These are phyloP conservation scores for Capronia americana DNA, from an alignment of 2,329 filamentous ascomycete genomes.

Conservation along the genomic window DNA sequence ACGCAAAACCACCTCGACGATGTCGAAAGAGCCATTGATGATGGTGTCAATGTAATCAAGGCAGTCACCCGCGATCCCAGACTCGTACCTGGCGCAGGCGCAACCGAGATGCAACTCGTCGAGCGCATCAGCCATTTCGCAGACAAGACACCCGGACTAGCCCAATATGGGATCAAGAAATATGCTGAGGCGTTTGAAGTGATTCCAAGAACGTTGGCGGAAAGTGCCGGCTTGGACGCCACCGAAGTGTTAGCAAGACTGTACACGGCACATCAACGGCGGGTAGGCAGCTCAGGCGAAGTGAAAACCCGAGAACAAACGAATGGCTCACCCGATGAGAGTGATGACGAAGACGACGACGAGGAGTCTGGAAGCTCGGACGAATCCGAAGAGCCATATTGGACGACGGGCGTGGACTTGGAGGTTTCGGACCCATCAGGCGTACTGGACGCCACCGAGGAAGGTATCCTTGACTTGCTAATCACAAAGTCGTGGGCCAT, in stretches of 20 bases:
- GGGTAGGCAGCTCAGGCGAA: conserved; percentile 28
- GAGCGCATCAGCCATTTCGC: conserved; percentile 89
- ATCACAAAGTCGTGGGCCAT: conserved; percentile 96
- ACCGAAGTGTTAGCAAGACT: conserved; percentile 93
- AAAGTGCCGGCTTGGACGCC: conserved; percentile 93
- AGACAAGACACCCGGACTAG: conserved; percentile 88
- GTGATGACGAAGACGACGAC: conserved; percentile 38
- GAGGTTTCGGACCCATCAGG: conserved; percentile 85
- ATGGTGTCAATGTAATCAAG: conserved; percentile 98
- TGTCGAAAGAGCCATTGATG: conserved; percentile 93
- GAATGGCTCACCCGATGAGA: conserved; percentile 32
- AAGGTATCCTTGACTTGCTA: conserved; percentile 90
- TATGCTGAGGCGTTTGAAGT: conserved; percentile 98
- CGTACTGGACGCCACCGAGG: conserved; percentile 81
- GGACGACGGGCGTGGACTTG: conserved; percentile 92
- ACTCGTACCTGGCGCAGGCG: conserved; percentile 91
- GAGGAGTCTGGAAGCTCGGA: conserved; percentile 46
- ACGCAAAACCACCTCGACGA: conserved; percentile 99
- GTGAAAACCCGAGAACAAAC: conserved; percentile 38
- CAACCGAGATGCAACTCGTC: conserved; percentile 90
- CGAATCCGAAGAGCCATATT: conserved; percentile 75
- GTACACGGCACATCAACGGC: conserved; percentile 84
- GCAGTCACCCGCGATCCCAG: conserved; percentile 93
- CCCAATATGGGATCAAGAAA: conserved; percentile 97
- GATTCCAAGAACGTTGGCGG: conserved; percentile 88